phyloP scores from a whole-genome alignment of 169 alveolate genomes.

The Plasmodium reichenowi region DNA sequence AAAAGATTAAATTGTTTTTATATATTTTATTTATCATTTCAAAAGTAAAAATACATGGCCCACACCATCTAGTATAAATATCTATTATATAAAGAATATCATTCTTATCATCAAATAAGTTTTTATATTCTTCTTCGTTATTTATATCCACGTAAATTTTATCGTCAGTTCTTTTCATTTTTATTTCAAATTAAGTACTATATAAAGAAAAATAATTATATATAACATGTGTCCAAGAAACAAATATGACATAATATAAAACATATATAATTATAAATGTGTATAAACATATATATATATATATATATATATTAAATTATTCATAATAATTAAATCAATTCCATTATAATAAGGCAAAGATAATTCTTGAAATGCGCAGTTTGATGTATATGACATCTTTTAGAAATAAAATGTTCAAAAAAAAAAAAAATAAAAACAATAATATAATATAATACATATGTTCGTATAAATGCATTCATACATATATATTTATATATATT shows the following conservation, averaged over 20 bases:
- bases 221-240: neutral
- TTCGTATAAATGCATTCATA: too few relatives aligned
- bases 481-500: too few relatives aligned
- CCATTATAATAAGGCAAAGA: too few relatives aligned
- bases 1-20: constrained; percentile 45
- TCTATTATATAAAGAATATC: constrained; percentile 75
- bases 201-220: neutral
- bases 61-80: constrained; percentile 75
- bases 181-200: neutral
- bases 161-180: constrained; percentile 68
- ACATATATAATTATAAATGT: neutral
- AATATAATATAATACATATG: too few relatives aligned
- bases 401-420: too few relatives aligned
- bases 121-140: constrained; percentile 72
- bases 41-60: constrained; percentile 72
- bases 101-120: constrained; percentile 56
- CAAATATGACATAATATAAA: neutral
- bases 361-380: too few relatives aligned
- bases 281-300: neutral
- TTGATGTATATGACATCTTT: too few relatives aligned
- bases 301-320: too few relatives aligned
- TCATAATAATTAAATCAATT: too few relatives aligned
- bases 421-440: too few relatives aligned
- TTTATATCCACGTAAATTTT: constrained; percentile 47
- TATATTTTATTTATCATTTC: constrained; percentile 74